Evolutionary conservation across 1,284 basidiomycete species (phyloP).

Genomic region (Golubevia pallescens): DNA sequence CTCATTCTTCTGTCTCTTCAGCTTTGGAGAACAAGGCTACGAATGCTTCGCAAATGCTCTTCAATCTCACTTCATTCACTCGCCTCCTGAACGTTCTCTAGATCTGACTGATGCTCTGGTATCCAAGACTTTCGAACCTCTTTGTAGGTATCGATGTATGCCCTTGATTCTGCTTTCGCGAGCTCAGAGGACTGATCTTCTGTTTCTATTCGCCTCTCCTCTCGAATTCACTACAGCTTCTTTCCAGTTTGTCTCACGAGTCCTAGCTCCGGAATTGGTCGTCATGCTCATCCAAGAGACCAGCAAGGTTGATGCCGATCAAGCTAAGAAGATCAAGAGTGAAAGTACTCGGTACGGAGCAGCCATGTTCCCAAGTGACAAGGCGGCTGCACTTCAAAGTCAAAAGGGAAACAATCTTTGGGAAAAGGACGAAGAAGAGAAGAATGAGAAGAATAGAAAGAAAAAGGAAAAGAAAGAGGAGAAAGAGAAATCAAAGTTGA

Average conservation of each 20-base stretch:
- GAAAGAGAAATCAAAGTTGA: neutral
- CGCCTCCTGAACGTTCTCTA: no score
- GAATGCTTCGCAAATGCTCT: no score
- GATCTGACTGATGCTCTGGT: neutral
- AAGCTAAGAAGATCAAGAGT: neutral
- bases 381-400: neutral
- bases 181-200: neutral
- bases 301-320: neutral
- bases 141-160: neutral
- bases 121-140: neutral
- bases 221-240: neutral
- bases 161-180: neutral
- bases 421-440: neutral
- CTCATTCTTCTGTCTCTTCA: no score
- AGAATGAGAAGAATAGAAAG: neutral
- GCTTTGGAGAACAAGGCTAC: no score
- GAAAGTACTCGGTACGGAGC: neutral
- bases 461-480: neutral
- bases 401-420: neutral
- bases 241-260: neutral
- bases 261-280: neutral
- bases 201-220: neutral
- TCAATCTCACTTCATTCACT: no score
- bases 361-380: neutral
- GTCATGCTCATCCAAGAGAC: neutral